Base-by-base conservation (phyloP, 495 filamentous ascomycete genomes). In the Talaromyces liani region DNA sequence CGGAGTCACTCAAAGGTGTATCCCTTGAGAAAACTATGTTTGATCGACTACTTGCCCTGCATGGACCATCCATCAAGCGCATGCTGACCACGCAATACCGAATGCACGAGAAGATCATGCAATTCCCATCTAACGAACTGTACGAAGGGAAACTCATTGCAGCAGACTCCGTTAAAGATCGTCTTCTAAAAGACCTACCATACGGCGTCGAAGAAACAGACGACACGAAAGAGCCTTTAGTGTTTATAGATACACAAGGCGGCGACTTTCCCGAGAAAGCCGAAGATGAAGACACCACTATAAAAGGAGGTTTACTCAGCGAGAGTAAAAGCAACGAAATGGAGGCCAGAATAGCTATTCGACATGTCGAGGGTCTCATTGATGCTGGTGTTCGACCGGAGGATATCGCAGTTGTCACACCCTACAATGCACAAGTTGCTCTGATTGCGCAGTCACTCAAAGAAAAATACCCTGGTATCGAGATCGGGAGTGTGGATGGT, bases 81-180 rank as follows among this genome's bases (percentile, higher is more conserved):
- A 94, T 97, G 88, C 82, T 98, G 10, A 97, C 91, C n/a, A 96
- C 91, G 2, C 94, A 99, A 77, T 99, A 99, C 73, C 90, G 94
- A 8, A 99, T 99, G 94, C 93, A 99, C 73, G 88, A 91, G 69
- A 82, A 80, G 58, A 98, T 99, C 70, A 98, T 97, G 94, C 79
- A 83, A 41, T 98, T 97, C 72, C 93, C 95, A 0, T 97, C 93
- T 0, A 80, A 87, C 59, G 88, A 92, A 72, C 82, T 99, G 22
- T 99, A 99, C 78, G 88, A 91, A 51, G 82, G 80, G 3, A 85
- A 87, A 64, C 80, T 99, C 4, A 80, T 92, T 4, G 94, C 94
- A 2, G 90, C 87, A 2, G 88, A 92, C 3, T 78, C 73, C 0
- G 94, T 98, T 39, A 88, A 88, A 68, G 77, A 74, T 4, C 84